These are phyloP conservation scores for barley (Hordeum vulgare) DNA, from an alignment of 176 grass and related monocot species.

Conservation along the genomic window MorexV3_pseudomolecules_assembly NC_058524.1:526744136-526744635, in stretches of 20 bases:
- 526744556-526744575: conserved; percentile 77
- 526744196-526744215: conserved; percentile 7
- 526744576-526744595: conserved; percentile 83
- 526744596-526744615: conserved; percentile 96
- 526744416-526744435: conserved; percentile 33
- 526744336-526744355: neutral
- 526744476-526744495: neutral
- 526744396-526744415: conserved; percentile 59
- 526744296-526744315: conserved; percentile 30
- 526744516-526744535: conserved; percentile 38
- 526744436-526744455: conserved; percentile 27
- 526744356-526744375: neutral
- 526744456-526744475: neutral
- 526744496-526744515: conserved; percentile 14
- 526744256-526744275: neutral
- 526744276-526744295: neutral
- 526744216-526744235: neutral
- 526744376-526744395: conserved; percentile 2
- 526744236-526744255: neutral
- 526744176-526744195: too few relatives aligned
- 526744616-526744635: conserved; percentile 90
- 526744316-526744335: neutral
- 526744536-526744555: conserved; percentile 60
- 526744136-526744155: too few relatives aligned
- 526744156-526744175: too few relatives aligned